phyloP scores from a whole-genome alignment of 345 rosid genomes.

The Aethionema arabicum region DNA sequence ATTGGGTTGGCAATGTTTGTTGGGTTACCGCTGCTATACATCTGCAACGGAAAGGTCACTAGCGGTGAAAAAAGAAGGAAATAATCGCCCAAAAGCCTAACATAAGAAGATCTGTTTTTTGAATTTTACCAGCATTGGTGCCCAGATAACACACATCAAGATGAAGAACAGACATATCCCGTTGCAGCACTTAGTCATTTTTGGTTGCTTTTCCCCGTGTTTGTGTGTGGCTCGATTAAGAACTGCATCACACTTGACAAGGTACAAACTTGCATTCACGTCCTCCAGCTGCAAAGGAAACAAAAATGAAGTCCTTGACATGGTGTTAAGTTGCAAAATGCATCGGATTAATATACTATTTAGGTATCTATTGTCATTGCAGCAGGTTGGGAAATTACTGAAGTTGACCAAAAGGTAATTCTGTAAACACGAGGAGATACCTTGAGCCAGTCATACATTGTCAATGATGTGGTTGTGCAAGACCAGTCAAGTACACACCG shows the following conservation, averaged over 20 bases:
- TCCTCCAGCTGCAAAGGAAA: constrained; percentile 73
- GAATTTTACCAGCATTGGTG: constrained; percentile 95
- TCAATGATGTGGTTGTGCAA: constrained; percentile 93
- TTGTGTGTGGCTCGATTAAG: constrained; percentile 79
- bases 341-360: constrained; percentile 22
- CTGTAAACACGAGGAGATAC: constrained; percentile 33
- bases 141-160: constrained; percentile 89
- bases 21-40: constrained; percentile 98
- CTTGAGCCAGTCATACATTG: constrained; percentile 99
- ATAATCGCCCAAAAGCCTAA: constrained; percentile 5
- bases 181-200: constrained; percentile 92
- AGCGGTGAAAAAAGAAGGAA: constrained; percentile 11
- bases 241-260: constrained; percentile 92
- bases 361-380: too few relatives aligned
- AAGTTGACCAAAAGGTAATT: too few relatives aligned
- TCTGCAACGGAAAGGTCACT: constrained; percentile 48
- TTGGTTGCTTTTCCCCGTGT: constrained; percentile 88
- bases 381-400: too few relatives aligned
- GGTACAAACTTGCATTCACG: constrained; percentile 86
- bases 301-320: constrained; percentile 33
- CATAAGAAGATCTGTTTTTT: constrained; percentile 3
- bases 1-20: constrained; percentile 96
- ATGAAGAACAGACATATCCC: constrained; percentile 94
- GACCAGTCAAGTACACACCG: constrained; percentile 99
- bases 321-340: constrained; percentile 15